phyloP scores from a whole-genome alignment of 352 stramenopile genomes.

The Globisporangium paddicum region DNA sequence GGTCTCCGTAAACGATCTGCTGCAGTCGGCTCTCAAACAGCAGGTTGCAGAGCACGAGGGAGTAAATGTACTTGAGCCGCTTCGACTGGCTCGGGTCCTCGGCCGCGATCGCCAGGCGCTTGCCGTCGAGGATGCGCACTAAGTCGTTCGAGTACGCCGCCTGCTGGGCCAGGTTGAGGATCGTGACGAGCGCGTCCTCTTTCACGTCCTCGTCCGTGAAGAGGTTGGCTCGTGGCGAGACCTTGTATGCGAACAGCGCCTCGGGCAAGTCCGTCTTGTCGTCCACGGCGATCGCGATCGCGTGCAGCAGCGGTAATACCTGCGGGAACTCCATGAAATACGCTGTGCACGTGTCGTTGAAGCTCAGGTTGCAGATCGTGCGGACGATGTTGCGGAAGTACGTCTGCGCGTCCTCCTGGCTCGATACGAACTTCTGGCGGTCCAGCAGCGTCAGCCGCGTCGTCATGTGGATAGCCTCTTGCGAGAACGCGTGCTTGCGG shows the following conservation, averaged over 20 bases:
- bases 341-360: conserved; percentile 36
- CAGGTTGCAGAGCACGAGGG: conserved; percentile 57
- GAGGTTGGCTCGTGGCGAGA: neutral
- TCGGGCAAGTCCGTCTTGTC: neutral
- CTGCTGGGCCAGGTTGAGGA: conserved; percentile 63
- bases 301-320: conserved; percentile 44
- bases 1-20: conserved; percentile 54
- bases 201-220: conserved; percentile 38
- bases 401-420: conserved; percentile 17
- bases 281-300: conserved; percentile 21
- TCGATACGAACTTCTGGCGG: conserved; percentile 20
- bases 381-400: conserved; percentile 57
- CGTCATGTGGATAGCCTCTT: conserved; percentile 51
- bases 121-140: conserved; percentile 51
- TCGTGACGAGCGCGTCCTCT: conserved; percentile 55
- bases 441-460: conserved; percentile 46
- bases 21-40: conserved; percentile 66
- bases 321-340: conserved; percentile 56
- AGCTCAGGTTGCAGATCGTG: conserved; percentile 61
- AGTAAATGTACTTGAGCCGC: conserved; percentile 56
- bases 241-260: neutral
- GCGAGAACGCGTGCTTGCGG: conserved; percentile 36
- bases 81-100: conserved; percentile 26
- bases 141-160: conserved; percentile 41
- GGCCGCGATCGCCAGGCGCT: conserved; percentile 36